Evolutionary conservation across 805 yeast genomes (phyloP), one percentile per base, ranked within the genome.

Genomic region (Candida dajiaensis): DNA sequence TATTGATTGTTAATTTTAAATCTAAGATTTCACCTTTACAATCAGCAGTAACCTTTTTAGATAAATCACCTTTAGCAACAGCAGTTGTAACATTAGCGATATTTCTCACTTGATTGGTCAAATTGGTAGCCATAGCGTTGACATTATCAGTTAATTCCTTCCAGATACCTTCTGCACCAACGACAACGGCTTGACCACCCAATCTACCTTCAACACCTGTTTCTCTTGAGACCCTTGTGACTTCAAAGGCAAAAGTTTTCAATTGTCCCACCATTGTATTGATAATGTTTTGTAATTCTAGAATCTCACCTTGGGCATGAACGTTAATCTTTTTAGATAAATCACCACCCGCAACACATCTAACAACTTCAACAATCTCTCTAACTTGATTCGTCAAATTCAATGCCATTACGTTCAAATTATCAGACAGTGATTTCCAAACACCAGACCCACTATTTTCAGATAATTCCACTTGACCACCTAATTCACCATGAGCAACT

Each of bases 281-380:
- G 58, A 87, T 88, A 11, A 94, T 86, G 70, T 83, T 82, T 63
- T 87, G 95, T 51, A 87, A 74, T 54, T 85, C 92, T 48, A 85
- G 68, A 54, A 87, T 87, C 66, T 87, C 95, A 46, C 95, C 95
- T 62, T 87, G 95, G 10, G 95, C 95, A 63, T 86, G 90, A 6
- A 87, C 94, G 62, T 85, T 85, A 61, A 87, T 86, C 59, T 85
- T 87, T 45, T 90, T 73, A 1, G 89, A 81, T 54, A 88, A 72
- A 61, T 88, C 95, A 58, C 96, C 96, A 63, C 85, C 85, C 1
- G 96, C 96, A 39, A 88, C 96, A 3, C 95, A 95, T 4, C 95
- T 85, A 2, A 95, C 89, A 48, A 88, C 96, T 12, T 89, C 85
- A 5, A 95, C 95, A 56, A 88, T 88, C 16, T 89, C 81, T 66